Base-by-base conservation (phyloP, 1,284 basidiomycete genomes). In the Rhodotorula sp. region DNA sequence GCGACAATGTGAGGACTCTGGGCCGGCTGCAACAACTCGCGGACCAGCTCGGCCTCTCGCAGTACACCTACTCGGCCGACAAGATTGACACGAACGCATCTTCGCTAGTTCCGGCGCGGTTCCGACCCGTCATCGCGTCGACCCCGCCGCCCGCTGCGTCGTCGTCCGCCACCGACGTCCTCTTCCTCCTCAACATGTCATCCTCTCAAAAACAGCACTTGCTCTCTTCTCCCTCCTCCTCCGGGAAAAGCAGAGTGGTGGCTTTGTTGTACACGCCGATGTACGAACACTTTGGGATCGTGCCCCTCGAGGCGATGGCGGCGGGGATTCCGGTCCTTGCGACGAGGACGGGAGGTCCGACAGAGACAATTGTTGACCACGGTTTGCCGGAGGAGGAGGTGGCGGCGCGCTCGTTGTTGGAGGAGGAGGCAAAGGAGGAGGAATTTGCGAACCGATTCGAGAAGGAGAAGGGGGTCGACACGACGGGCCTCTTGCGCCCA, bases 261-360 rank as follows among this genome's bases (percentile, higher is more conserved):
- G 89, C 86, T 0, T 84, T 99, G 0, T 84, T 98, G 6, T 99
- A 99, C 80, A 99, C 96, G 0, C 95, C 96, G 0, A 84, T 87
- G 3, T 95, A 96, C 80, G 95, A 99, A 79, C 95, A 99, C 80
- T 96, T 99, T 79, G 95, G 95, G 3, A 98, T 99, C 76, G 95
- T 91, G 0, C 95, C 95, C 0, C 86, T 98, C 8, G 96, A 99
- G 80, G 95, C 88, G 0, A 97, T 98, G 93, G 86, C 89, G 3
- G 94, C 90, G 71, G 91, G 93, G 2, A 80, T 98, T 0, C 93
- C 94, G 0, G 91, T 99, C 0, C 81, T 99, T 10, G 94, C 94
- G 0, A 91, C 90, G 76, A 84, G 94, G 80, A 90, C 86, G 62
- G 95, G 96, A 46, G 95, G 95, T 0, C 95, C 96, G 1, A 90